Base-by-base conservation (phyloP, 345 rosid species). In the Linum lewisii region DNA sequence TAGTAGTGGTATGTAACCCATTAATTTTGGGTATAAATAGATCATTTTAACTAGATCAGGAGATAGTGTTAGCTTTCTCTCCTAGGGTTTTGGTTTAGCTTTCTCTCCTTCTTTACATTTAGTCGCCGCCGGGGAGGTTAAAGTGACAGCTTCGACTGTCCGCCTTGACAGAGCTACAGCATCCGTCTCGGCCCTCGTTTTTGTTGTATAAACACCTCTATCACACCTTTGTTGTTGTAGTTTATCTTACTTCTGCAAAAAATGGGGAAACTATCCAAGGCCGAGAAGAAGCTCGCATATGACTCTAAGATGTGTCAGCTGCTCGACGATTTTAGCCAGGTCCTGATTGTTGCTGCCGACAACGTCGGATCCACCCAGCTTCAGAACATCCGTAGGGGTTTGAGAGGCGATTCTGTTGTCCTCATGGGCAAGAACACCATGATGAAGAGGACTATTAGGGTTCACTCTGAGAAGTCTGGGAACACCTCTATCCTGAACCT, bases 401-500 rank as follows among this genome's bases (percentile, higher is more conserved):
- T 52, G 21, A 21, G 56, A 1, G 56, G 56, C 2, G 56, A 52
- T 24, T 52, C 56, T 8, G 56, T 52, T 13, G 56, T 52, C 8
- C 23, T 52, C 24, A 52, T 52, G 56, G 56, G 56, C 15, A 52
- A 52, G 56, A 52, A 52, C 24, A 52, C 56, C 14, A 52, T 52
- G 56, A 52, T 52, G 56, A 52, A 52, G 56, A 52, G 56, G 56
- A 20, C 56, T 19, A 52, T 52, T 52, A 52, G 56, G 56, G 25
- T 52, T 21, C 56, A 52, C 24, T 52, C 56, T 24, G 56, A 52
- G 56, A 52, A 52, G 56, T 20, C 56, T 24, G 56, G 56, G 14
- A 52, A 52, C 24, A 52, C 24, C 1, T 24, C 56, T 24, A 52
- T 52, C 24, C 56, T 52, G 24, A 52, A 52, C 24, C 56, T 52